Evolutionary conservation across 2,329 filamentous ascomycete genomes (phyloP), one percentile per base, ranked within the genome.

Genomic region (Xylaria sp.): DNA sequence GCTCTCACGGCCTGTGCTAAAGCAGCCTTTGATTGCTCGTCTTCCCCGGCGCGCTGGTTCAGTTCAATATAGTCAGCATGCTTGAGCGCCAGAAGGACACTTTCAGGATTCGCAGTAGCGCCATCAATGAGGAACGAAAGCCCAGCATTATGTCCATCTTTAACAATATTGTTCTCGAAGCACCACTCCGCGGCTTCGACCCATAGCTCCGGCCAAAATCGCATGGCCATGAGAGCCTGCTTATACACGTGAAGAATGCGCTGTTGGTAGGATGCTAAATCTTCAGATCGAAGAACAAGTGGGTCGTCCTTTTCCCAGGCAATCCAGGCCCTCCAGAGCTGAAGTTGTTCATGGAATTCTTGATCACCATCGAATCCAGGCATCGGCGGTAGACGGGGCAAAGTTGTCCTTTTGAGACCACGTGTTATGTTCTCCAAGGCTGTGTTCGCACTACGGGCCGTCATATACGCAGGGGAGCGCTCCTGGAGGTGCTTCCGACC

Each of bases 151-250:
- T 85, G 84, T 54, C 87, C 86, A 42, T 93, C 91, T 53, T 89
- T 83, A 62, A 66, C 69, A 10, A 81, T 82, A 53, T 88, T 88
- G 74, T 96, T 94, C 63, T 91, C 87, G 76, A 94, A 94, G 79
- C 93, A 97, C 89, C 95, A 98, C 72, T 97, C 92, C 0, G 94
- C 93, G 10, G 94, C 95, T 69, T 98, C 94, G 59, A 94, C 94
- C 96, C 96, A 99, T 74, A 98, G 90, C 78, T 97, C 93, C 3
- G 96, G 94, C 88, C 95, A 96, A 81, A 98, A 99, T 60, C 94
- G 90, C 64, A 99, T 83, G 3, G 94, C 91, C 92, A 98, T 97
- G 55, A 97, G 83, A 4, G 95, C 93, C 79, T 98, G 95, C 79
- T 94, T 96, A 84, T 97, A 98, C 71, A 93, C 91, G 79, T 97